Conservation (phyloP, 2,329 filamentous ascomycete species). For the Penicillium sp. region DNA sequence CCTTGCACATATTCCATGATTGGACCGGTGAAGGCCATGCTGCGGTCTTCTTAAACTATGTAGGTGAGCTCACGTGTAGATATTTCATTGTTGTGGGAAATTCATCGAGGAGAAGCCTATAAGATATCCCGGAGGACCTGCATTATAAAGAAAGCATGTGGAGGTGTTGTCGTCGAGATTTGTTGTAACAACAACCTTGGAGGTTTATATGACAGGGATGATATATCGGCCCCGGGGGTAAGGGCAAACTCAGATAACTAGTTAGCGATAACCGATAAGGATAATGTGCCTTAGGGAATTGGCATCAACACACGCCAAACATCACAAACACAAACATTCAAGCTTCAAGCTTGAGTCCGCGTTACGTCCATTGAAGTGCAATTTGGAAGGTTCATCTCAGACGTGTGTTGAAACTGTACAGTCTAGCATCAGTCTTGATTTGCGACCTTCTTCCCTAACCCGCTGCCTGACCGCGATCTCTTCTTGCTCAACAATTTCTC, state of each 20-base stretch:
- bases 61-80: too few species aligned
- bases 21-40: background rate
- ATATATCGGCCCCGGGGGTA: background rate
- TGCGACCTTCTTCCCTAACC: background rate
- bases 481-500: conserved; percentile 1
- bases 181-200: background rate
- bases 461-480: background rate
- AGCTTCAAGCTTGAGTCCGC: conserved; percentile 8
- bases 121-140: too few species aligned
- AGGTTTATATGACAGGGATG: background rate
- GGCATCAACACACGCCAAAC: conserved; percentile 6
- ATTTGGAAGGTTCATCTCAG: background rate
- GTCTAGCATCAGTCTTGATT: background rate
- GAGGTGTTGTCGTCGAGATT: background rate
- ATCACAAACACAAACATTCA: conserved; percentile 13
- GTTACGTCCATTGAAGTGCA: background rate
- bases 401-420: background rate
- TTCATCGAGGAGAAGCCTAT: background rate
- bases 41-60: background rate
- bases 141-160: background rate
- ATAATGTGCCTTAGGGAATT: background rate
- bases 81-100: background rate
- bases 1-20: background rate
- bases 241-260: conserved; percentile 1
- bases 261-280: conserved; percentile 10